Evolutionary conservation across 1,139 yeast genomes (phyloP), one percentile per base, ranked within the genome.

Genomic region (Taphrina pruni): DNA sequence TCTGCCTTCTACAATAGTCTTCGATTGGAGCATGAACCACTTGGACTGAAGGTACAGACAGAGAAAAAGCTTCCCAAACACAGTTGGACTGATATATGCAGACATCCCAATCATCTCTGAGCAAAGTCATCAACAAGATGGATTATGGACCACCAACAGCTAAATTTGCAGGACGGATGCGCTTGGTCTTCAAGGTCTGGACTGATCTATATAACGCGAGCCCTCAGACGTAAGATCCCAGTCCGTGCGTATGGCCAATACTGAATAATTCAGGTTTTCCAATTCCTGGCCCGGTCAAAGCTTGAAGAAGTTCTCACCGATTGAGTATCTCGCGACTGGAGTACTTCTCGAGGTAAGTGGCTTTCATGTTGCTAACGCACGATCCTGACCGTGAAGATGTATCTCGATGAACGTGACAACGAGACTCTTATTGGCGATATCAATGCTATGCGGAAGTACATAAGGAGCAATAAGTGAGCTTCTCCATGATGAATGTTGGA

Each of bases 231-330:
- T 39, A 57, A 14, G 56, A n/a, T 12, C 6, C 4, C 20, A 11
- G 11, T n/a, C 21, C n/a, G 9, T 7, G 14, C 20, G 8, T 7
- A 9, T 50, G 6, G 17, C 45, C 21, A 17, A 12, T 11, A 26
- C 11, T 20, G 11, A 39, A 39, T 6, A 9, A 2, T 39, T 14
- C 2, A 54, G 57, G 8, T 56, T 56, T 32, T 56, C 60, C 9
- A 56, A 56, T 21, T 7, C 36, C 17, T 56, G 60, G 60, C 46
- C 46, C 6, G 46, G 48, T 7, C 45, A 45, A 35, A 21, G 26
- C 14, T 17, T 50, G 58, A 61, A 51, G 66, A 61, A 51, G 60
- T 61, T 61, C 38, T 61, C 66, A 14, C 66, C 66, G 8, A 61
- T 61, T 11, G 66, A 61, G 20, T 51, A 55, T 21, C 38, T 50